Evolutionary conservation across 2,329 filamentous ascomycete genomes (phyloP).

Genomic region (Aspergillus piperis): DNA sequence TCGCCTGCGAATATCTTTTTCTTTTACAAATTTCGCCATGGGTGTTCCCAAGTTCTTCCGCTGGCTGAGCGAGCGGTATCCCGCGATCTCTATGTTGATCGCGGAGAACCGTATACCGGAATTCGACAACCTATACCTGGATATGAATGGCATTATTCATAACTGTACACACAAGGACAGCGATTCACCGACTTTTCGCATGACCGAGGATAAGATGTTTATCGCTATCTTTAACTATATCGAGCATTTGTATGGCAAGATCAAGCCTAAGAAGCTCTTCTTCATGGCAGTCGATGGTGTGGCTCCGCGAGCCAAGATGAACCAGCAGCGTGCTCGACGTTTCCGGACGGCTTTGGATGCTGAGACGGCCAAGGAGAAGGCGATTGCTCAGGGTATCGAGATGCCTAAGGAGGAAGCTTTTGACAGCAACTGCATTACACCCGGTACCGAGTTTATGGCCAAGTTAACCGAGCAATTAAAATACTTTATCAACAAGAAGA

Average conservation of each 20-base stretch:
- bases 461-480: slow-evolving; percentile 91
- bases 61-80: slow-evolving; percentile 99
- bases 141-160: slow-evolving; percentile 99
- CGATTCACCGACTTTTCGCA: slow-evolving; percentile 85
- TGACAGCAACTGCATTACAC: slow-evolving; percentile 98
- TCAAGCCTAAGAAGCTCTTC: slow-evolving; percentile 97
- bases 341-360: slow-evolving; percentile 93
- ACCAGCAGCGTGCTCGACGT: slow-evolving; percentile 92
- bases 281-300: slow-evolving; percentile 99
- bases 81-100: slow-evolving; percentile 96
- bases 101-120: slow-evolving; percentile 98
- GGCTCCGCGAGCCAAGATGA: slow-evolving; percentile 98
- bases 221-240: slow-evolving; percentile 99
- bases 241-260: slow-evolving; percentile 96
- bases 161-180: slow-evolving; percentile 98
- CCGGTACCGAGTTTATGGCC: slow-evolving; percentile 95
- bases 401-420: slow-evolving; percentile 95
- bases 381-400: slow-evolving; percentile 82
- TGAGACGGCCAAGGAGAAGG: slow-evolving; percentile 88
- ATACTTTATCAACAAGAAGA: slow-evolving; percentile 99
- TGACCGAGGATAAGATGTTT: slow-evolving; percentile 99
- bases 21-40: slow-evolving; percentile 47
- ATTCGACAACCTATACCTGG: slow-evolving; percentile 88
- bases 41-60: slow-evolving; percentile 89
- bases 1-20: background rate